A percentile compares a stretch with the other conserved stretches of the same genome.
phyloP scores from a whole-genome alignment of 2,329 filamentous ascomycete genomes.

The Aspergillus jensenii region DNA sequence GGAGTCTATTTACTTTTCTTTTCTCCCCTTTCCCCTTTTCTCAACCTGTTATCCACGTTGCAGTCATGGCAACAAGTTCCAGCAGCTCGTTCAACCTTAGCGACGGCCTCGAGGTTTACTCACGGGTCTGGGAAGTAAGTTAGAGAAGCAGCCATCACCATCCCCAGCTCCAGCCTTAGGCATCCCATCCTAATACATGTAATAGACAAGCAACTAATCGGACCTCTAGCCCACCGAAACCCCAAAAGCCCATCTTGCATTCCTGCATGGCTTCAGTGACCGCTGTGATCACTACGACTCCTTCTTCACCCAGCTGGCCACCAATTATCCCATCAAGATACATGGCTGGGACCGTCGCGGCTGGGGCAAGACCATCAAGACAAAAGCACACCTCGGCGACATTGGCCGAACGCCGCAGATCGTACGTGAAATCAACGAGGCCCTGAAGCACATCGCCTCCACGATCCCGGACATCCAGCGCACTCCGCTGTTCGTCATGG shows the following conservation, averaged over 20 bases:
- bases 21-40: neutral
- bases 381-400: neutral
- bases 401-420: neutral
- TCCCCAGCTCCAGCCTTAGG: too few relatives aligned
- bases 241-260: neutral
- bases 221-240: neutral
- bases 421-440: slow-evolving; percentile 4
- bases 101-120: slow-evolving; percentile 1
- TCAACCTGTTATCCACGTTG: neutral
- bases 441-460: neutral
- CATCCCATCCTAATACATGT: too few relatives aligned
- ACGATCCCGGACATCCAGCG: neutral
- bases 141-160: neutral
- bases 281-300: slow-evolving; percentile 6
- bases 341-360: slow-evolving; percentile 7
- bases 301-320: slow-evolving; percentile 2
- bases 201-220: neutral
- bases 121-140: slow-evolving; percentile 7
- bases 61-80: neutral
- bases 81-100: neutral
- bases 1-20: neutral
- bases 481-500: slow-evolving; percentile 7
- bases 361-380: neutral
- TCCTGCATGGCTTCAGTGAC: slow-evolving; percentile 8
- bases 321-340: slow-evolving; percentile 4